These are phyloP conservation scores for Paspalum vaginatum DNA, from an alignment of 176 grass and related monocot genomes.

Conservation along the genomic window DNA sequence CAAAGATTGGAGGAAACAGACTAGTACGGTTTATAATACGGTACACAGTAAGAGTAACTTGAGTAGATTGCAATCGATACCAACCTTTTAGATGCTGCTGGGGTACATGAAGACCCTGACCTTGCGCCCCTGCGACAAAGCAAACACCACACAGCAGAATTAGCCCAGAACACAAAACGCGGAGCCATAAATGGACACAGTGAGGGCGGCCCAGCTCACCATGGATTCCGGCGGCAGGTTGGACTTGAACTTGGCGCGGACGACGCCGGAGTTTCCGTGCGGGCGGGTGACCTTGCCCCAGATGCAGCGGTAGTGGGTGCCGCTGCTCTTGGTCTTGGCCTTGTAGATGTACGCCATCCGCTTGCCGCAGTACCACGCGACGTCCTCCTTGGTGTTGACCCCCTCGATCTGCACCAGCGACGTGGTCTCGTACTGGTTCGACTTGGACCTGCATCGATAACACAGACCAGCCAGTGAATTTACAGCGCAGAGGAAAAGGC, in stretches of 20 bases:
- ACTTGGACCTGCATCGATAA: conserved; percentile 58
- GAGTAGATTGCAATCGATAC: neutral
- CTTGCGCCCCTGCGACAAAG: conserved; percentile 58
- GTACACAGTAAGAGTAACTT: neutral
- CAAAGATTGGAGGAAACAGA: neutral
- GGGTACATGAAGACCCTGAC: conserved; percentile 91
- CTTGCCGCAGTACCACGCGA: conserved; percentile 68
- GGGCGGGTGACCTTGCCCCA: conserved; percentile 81
- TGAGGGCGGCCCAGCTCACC: conserved; percentile 31
- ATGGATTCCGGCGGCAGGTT: conserved; percentile 76
- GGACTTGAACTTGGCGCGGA: conserved; percentile 78
- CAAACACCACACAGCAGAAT: conserved; percentile 3
- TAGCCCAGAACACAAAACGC: neutral
- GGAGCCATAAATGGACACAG: neutral
- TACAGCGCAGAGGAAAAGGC: neutral
- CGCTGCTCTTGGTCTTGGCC: conserved; percentile 70
- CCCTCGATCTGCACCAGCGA: conserved; percentile 72
- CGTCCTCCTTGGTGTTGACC: conserved; percentile 73
- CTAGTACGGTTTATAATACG: neutral
- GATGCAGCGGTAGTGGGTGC: conserved; percentile 60
- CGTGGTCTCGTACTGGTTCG: conserved; percentile 70
- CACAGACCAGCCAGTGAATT: neutral
- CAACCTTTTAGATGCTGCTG: conserved; percentile 79
- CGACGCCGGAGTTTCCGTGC: conserved; percentile 72
- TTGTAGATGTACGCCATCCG: conserved; percentile 72